phyloP scores from a whole-genome alignment of 768 basidiomycete species.

The Lactarius indigo region DNA sequence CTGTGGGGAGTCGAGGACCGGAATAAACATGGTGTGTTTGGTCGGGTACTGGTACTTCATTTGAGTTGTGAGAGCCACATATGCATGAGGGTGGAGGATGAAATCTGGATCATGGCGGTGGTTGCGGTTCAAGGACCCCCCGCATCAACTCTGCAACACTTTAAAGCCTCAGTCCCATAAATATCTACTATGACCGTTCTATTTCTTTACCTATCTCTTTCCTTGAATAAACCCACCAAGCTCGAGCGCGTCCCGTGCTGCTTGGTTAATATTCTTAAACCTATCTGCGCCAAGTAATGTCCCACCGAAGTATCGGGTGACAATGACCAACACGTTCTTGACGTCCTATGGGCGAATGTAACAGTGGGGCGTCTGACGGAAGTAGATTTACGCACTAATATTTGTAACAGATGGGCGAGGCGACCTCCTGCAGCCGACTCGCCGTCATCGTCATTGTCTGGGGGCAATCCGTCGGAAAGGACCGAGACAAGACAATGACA shows the following conservation, averaged over 20 bases:
- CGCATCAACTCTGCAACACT: no score
- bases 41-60: no score
- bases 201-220: slow-evolving; percentile 13
- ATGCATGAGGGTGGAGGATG: no score
- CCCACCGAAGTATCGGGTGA: slow-evolving; percentile 93
- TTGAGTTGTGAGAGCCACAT: no score
- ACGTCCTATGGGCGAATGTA: slow-evolving; percentile 51
- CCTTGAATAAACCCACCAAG: slow-evolving; percentile 78
- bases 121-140: no score
- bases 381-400: slow-evolving; percentile 16
- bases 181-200: neutral
- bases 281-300: slow-evolving; percentile 86
- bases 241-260: slow-evolving; percentile 87
- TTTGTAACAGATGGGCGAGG: slow-evolving; percentile 73
- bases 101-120: no score
- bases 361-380: neutral
- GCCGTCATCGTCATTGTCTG: slow-evolving; percentile 94
- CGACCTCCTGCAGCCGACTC: slow-evolving; percentile 91
- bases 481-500: neutral
- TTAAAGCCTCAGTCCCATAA: neutral
- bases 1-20: no score
- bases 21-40: no score
- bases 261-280: slow-evolving; percentile 93
- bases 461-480: neutral
- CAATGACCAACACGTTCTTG: slow-evolving; percentile 82